A percentile compares a stretch with the other conserved stretches of the same genome.
Evolutionary conservation across 805 yeast species (phyloP).

Genomic region (Phaffomyces thermotolerans): DNA sequence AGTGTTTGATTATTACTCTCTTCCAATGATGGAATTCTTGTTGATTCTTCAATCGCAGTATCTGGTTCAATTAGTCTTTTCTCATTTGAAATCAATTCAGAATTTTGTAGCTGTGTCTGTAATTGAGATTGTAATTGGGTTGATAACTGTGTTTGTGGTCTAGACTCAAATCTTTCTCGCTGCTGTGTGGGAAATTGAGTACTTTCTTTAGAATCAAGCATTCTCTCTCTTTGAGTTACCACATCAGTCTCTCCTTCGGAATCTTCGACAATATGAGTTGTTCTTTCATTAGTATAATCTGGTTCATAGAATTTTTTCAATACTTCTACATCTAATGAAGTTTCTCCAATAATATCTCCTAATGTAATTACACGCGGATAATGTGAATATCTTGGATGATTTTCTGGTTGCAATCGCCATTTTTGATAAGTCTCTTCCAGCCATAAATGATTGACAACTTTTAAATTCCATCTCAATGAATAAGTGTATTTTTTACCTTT

Average conservation of each 20-base stretch:
- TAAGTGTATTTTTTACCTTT: conserved; percentile 71
- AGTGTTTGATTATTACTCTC: conserved; percentile 1
- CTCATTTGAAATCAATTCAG: not conserved
- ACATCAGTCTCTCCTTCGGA: conserved; percentile 13
- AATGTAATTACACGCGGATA: conserved; percentile 36
- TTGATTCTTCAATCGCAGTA: not conserved
- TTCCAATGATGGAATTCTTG: conserved; percentile 6
- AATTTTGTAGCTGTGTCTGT: not conserved
- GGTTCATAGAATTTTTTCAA: conserved; percentile 34
- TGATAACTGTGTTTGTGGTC: not conserved
- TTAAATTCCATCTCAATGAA: conserved; percentile 60
- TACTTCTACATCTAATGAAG: conserved; percentile 35
- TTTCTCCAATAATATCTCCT: conserved; percentile 45
- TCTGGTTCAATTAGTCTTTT: not conserved
- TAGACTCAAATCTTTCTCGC: not conserved
- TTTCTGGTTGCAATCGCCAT: conserved; percentile 48
- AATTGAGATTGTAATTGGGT: not conserved
- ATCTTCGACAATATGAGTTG: conserved; percentile 17
- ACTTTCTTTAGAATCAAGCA: not conserved
- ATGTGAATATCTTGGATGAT: conserved; percentile 39
- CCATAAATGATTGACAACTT: conserved; percentile 78
- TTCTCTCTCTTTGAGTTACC: not conserved
- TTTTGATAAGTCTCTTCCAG: conserved; percentile 67
- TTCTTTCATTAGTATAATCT: conserved; percentile 14
- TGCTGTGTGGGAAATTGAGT: not conserved